Evolutionary conservation across 202 grass and related monocot species (phyloP).

Genomic region (Tripidium arundinaceum): DNA sequence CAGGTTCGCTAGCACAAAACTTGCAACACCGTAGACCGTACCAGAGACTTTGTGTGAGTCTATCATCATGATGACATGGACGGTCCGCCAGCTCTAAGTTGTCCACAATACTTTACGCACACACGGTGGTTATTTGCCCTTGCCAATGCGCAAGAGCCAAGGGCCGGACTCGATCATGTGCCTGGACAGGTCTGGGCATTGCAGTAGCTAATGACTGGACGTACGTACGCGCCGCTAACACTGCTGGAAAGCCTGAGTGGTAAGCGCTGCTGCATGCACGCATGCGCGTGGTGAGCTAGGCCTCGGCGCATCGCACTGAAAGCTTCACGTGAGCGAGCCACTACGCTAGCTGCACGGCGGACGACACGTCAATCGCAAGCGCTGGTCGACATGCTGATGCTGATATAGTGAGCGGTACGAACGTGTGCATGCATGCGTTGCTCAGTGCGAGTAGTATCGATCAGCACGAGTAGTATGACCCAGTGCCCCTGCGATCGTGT

Average conservation of each 20-base stretch:
- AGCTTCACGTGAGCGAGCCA: slow-evolving; percentile 25
- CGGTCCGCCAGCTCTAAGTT: no score
- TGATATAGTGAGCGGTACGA: neutral
- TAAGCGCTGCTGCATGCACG: neutral
- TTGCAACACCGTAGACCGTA: no score
- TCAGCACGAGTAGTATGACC: no score
- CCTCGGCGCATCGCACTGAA: neutral
- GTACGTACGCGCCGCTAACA: neutral
- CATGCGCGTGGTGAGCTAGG: neutral
- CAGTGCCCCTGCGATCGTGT: no score
- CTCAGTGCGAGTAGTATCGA: no score
- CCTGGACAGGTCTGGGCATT: neutral
- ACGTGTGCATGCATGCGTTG: neutral
- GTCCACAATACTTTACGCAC: no score
- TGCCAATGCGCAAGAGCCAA: no score
- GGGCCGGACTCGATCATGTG: neutral
- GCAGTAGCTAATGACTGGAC: slow-evolving; percentile 8
- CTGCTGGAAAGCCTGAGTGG: neutral
- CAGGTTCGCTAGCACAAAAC: no score
- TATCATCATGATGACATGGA: no score
- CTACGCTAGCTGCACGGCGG: neutral
- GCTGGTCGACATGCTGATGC: neutral
- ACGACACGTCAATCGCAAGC: neutral
- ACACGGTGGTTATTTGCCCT: no score
- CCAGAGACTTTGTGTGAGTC: no score